Conservation (phyloP, 192 early-diverging fungal genomes). For the Coemansia sp. region DNA sequence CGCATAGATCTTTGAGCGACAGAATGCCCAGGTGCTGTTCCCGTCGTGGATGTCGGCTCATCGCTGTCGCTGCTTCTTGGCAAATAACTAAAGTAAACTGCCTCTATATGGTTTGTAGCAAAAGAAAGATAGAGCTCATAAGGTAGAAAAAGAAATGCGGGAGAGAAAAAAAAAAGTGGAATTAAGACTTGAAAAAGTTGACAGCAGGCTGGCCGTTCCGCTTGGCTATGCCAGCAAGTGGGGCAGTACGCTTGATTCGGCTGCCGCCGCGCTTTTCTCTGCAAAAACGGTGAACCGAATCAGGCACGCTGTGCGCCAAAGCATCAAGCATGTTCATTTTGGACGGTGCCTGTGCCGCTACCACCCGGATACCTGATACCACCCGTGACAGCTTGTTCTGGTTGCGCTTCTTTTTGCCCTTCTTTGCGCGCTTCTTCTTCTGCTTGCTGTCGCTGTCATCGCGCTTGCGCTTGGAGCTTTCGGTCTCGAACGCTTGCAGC, state of each 20-base stretch:
- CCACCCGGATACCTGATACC: conserved; percentile 47
- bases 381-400: conserved; percentile 24
- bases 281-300: conserved; percentile 16
- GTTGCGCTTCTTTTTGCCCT: conserved; percentile 19
- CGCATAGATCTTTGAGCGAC: conserved; percentile 41
- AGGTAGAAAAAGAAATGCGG: background rate
- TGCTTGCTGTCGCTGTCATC: background rate
- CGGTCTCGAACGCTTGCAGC: conserved; percentile 31
- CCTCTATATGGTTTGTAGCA: too few species aligned
- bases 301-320: conserved; percentile 32
- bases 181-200: conserved; percentile 30
- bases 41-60: conserved; percentile 9
- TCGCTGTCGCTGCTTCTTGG: background rate
- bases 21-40: conserved; percentile 5
- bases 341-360: conserved; percentile 26
- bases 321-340: conserved; percentile 24
- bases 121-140: background rate
- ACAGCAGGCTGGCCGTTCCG: conserved; percentile 32
- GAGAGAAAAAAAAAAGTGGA: background rate
- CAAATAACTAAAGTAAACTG: background rate
- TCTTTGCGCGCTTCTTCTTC: conserved; percentile 7
- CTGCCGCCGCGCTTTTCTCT: conserved; percentile 27
- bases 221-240: conserved; percentile 40
- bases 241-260: conserved; percentile 36
- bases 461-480: conserved; percentile 7